Conservation (phyloP, 441 rosid species). For the Populus trichocarpa region DNA sequence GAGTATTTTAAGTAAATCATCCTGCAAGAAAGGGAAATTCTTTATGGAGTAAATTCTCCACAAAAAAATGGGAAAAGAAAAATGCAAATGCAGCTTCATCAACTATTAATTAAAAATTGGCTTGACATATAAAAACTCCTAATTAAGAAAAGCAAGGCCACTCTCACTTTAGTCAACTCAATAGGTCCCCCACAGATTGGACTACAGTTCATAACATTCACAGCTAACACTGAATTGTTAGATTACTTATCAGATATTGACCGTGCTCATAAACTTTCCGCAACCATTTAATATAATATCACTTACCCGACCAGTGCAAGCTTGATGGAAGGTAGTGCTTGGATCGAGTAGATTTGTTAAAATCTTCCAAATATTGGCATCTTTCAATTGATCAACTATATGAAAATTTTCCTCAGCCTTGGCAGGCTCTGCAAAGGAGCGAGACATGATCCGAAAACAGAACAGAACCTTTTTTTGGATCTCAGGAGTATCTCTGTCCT, state of each 20-base stretch:
- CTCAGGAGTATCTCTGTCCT: conserved; percentile 84
- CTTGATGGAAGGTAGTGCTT: conserved; percentile 61
- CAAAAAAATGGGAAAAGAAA: background rate
- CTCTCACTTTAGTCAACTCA: background rate
- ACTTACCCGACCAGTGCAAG: conserved; percentile 71
- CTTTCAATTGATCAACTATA: conserved; percentile 93
- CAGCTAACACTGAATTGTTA: background rate
- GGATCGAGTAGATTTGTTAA: conserved; percentile 72
- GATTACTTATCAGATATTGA: background rate
- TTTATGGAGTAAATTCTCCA: background rate
- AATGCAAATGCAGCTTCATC: conserved; percentile 5
- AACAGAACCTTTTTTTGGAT: conserved; percentile 69
- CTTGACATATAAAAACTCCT: background rate
- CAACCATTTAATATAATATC: conserved; percentile 14
- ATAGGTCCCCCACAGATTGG: background rate
- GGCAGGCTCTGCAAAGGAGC: conserved; percentile 73
- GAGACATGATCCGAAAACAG: conserved; percentile 90
- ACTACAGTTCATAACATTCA: background rate
- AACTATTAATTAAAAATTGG: background rate
- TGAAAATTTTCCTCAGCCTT: conserved; percentile 92
- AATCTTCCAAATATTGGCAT: conserved; percentile 92
- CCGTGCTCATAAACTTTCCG: conserved; percentile 4
- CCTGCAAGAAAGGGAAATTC: conserved; percentile 52
- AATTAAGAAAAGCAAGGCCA: background rate
- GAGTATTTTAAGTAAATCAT: conserved; percentile 85